These are phyloP conservation scores for Coniochaeta sp. DNA, from an alignment of 2,329 filamentous ascomycete species.

Conservation along the genomic window DNA sequence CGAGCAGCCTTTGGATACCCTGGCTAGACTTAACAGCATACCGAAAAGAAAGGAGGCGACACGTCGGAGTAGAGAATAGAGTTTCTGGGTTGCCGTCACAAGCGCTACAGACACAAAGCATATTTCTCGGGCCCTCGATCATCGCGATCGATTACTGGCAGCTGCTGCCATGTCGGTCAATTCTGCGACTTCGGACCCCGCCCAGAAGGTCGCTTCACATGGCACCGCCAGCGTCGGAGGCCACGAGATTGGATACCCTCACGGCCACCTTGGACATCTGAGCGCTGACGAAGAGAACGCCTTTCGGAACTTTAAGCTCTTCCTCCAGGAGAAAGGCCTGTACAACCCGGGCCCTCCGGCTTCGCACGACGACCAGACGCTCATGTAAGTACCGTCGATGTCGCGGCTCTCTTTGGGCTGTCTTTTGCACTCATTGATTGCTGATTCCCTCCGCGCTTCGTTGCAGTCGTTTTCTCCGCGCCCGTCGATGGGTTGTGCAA, in stretches of 20 bases:
- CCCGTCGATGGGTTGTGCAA: slow-evolving; percentile 68
- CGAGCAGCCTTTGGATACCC: background rate
- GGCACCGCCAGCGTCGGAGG: slow-evolving; percentile 11
- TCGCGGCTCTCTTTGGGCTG: too few species aligned
- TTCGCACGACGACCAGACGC: slow-evolving; percentile 65
- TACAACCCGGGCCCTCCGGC: slow-evolving; percentile 49
- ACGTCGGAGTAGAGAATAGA: too few species aligned
- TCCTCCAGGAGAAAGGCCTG: slow-evolving; percentile 57
- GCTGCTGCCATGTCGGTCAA: background rate
- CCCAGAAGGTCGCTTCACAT: slow-evolving; percentile 7
- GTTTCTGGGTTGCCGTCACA: background rate
- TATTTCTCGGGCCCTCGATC: background rate
- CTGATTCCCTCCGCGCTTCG: background rate
- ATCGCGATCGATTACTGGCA: background rate
- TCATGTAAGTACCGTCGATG: slow-evolving; percentile 45
- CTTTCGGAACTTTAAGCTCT: slow-evolving; percentile 63
- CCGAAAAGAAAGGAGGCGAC: background rate
- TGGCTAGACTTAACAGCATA: background rate
- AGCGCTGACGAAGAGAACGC: slow-evolving; percentile 59
- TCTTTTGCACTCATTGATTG: too few species aligned
- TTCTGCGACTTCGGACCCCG: slow-evolving; percentile 4
- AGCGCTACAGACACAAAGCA: background rate
- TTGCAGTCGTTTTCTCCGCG: slow-evolving; percentile 72
- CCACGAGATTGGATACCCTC: slow-evolving; percentile 48
- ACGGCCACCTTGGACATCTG: slow-evolving; percentile 76